These are phyloP conservation scores for Cicer bijugum DNA, from an alignment of 306 rosid species.

Conservation along the genomic window DNA sequence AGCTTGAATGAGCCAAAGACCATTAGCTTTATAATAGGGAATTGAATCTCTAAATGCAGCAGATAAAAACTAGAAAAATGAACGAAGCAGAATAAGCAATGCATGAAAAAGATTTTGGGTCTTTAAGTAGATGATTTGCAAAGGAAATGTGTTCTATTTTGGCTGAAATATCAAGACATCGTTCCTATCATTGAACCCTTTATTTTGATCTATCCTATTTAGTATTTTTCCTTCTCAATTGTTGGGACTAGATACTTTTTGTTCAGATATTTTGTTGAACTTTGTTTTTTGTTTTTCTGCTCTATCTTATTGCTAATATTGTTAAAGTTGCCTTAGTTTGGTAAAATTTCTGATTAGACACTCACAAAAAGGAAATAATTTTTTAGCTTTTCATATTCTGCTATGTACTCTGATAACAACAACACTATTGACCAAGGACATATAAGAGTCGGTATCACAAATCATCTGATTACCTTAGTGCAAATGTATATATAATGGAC, in stretches of 20 bases:
- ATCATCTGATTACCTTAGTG: slow-evolving; percentile 59
- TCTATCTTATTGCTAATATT: background rate
- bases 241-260: too few relatives aligned
- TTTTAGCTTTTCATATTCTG: background rate
- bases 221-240: background rate
- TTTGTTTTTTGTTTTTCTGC: background rate
- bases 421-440: slow-evolving; percentile 18
- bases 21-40: background rate
- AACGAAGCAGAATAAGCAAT: background rate
- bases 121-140: background rate
- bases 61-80: too few relatives aligned
- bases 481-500: slow-evolving; percentile 80
- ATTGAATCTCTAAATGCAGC: background rate
- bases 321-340: background rate
- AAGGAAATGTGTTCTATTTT: background rate
- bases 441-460: slow-evolving; percentile 4
- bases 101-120: background rate
- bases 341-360: background rate
- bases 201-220: background rate
- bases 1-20: background rate
- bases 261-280: too few relatives aligned
- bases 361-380: background rate
- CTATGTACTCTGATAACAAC: background rate
- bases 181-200: background rate
- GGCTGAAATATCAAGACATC: background rate